Percentiles rank a stretch among this genome's conserved stretches.
Conservation (phyloP, 140 eudicot species). For the Erigeron philadelphicus region DNA sequence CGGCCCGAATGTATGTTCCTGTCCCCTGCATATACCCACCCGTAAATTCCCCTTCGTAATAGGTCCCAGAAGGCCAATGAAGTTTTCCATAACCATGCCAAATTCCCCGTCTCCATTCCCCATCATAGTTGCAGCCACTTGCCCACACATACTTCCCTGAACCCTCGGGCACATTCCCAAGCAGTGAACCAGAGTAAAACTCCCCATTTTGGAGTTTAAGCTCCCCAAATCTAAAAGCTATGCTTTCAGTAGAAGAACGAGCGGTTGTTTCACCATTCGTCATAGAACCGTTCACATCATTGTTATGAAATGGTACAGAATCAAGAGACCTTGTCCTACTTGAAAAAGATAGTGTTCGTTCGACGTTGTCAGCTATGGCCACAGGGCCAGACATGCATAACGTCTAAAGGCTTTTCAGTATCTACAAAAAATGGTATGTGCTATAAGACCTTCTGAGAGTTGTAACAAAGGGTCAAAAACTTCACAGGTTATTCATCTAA, state of each 20-base stretch:
- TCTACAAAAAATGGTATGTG: slow-evolving; percentile 8
- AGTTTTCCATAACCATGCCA: slow-evolving; percentile 79
- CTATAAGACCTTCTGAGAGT: background rate
- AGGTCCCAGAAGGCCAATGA: slow-evolving; percentile 71
- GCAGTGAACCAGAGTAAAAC: slow-evolving; percentile 67
- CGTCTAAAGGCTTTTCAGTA: slow-evolving; percentile 33
- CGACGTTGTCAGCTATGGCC: slow-evolving; percentile 50
- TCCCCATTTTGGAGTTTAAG: slow-evolving; percentile 64
- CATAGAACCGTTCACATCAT: slow-evolving; percentile 25
- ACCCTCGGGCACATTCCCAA: slow-evolving; percentile 74
- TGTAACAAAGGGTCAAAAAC: background rate
- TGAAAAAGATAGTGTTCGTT: slow-evolving; percentile 38
- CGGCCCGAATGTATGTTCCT: slow-evolving; percentile 59
- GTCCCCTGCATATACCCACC: slow-evolving; percentile 84
- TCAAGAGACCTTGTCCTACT: slow-evolving; percentile 59
- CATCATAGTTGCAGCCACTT: slow-evolving; percentile 68
- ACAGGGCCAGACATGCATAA: slow-evolving; percentile 92
- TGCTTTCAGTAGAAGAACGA: slow-evolving; percentile 46
- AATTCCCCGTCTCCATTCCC: slow-evolving; percentile 83
- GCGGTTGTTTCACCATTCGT: slow-evolving; percentile 49
- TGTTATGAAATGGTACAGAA: slow-evolving; percentile 25
- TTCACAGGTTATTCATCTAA: too few relatives aligned
- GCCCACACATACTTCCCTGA: slow-evolving; percentile 73
- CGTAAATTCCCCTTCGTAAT: slow-evolving; percentile 84
- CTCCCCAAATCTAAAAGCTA: slow-evolving; percentile 51